Evolutionary conservation across 2,329 filamentous ascomycete species (phyloP).

Genomic region (Parascedosporium putredinis): DNA sequence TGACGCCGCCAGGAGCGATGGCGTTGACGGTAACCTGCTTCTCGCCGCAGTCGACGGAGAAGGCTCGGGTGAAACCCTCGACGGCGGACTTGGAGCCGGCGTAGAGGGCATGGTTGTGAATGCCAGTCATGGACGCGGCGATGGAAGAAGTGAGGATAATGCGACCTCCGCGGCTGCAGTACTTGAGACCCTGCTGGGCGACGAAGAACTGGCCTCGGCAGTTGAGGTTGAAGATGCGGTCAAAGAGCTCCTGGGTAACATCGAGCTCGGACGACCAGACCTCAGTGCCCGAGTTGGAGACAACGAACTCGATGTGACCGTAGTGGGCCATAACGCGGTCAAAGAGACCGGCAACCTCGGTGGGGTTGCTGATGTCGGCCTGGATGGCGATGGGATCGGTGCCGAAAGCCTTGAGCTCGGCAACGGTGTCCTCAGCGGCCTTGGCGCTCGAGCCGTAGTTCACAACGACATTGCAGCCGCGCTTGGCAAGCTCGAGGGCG

Average conservation of each 20-base stretch:
- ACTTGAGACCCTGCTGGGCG: slow-evolving; percentile 62
- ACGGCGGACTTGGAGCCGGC: slow-evolving; percentile 63
- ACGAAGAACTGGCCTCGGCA: slow-evolving; percentile 67
- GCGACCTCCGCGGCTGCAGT: slow-evolving; percentile 58
- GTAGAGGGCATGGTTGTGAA: slow-evolving; percentile 61
- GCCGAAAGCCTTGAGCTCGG: slow-evolving; percentile 43
- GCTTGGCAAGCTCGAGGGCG: slow-evolving; percentile 55
- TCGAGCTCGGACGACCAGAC: slow-evolving; percentile 61
- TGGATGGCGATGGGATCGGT: slow-evolving; percentile 48
- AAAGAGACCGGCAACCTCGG: slow-evolving; percentile 52
- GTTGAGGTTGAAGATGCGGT: slow-evolving; percentile 63
- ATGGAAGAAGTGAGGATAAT: slow-evolving; percentile 66
- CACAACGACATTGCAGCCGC: slow-evolving; percentile 54
- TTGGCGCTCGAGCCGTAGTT: slow-evolving; percentile 52
- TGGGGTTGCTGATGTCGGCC: slow-evolving; percentile 53
- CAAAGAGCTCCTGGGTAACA: slow-evolving; percentile 59
- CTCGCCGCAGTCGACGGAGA: slow-evolving; percentile 60
- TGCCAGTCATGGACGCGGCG: slow-evolving; percentile 53
- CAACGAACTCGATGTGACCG: slow-evolving; percentile 60
- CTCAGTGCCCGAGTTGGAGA: slow-evolving; percentile 64
- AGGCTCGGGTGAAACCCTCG: slow-evolving; percentile 61
- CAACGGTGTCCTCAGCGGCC: slow-evolving; percentile 47
- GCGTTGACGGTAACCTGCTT: slow-evolving; percentile 62
- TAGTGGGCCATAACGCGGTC: slow-evolving; percentile 54
- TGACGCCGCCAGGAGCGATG: slow-evolving; percentile 62